Conservation (phyloP, 2,329 filamentous ascomycete species). For the Arachnomyces sp. region DNA sequence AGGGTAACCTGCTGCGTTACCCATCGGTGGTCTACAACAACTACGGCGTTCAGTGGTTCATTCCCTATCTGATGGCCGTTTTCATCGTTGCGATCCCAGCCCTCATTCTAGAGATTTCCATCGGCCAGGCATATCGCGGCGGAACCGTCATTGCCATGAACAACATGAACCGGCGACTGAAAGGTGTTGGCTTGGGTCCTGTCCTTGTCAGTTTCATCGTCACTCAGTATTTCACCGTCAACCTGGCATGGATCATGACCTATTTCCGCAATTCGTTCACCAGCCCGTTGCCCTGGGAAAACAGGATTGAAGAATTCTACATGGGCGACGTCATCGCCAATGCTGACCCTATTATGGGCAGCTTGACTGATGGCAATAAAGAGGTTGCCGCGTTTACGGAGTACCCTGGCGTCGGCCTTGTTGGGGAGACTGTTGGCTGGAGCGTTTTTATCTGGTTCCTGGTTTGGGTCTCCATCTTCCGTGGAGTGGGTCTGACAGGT, state of each 20-base stretch:
- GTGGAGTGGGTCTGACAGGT: conserved; percentile 47
- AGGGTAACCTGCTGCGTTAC: conserved; percentile 50
- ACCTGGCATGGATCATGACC: conserved; percentile 49
- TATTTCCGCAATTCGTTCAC: conserved; percentile 49
- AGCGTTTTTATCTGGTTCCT: conserved; percentile 49
- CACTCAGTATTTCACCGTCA: conserved; percentile 48
- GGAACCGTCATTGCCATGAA: conserved; percentile 46
- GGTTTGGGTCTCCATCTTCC: conserved; percentile 50
- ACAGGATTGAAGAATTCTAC: conserved; percentile 44
- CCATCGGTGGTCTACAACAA: conserved; percentile 52
- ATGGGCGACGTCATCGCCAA: conserved; percentile 41
- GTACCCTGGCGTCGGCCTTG: conserved; percentile 38
- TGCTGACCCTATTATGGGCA: conserved; percentile 31
- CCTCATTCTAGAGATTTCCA: conserved; percentile 44
- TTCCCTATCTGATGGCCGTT: conserved; percentile 47
- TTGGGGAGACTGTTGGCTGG: conserved; percentile 50
- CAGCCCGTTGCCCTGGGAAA: conserved; percentile 46
- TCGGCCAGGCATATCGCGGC: conserved; percentile 44
- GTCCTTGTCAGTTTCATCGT: conserved; percentile 46
- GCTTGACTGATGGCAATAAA: conserved; percentile 27
- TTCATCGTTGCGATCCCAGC: conserved; percentile 47
- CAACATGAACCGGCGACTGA: conserved; percentile 43
- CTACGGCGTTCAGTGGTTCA: conserved; percentile 50
- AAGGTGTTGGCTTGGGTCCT: conserved; percentile 44
- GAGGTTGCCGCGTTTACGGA: conserved; percentile 34